Evolutionary conservation across 805 yeast genomes (phyloP), one percentile per base, ranked within the genome.

Genomic region (Spathaspora gorwiae): DNA sequence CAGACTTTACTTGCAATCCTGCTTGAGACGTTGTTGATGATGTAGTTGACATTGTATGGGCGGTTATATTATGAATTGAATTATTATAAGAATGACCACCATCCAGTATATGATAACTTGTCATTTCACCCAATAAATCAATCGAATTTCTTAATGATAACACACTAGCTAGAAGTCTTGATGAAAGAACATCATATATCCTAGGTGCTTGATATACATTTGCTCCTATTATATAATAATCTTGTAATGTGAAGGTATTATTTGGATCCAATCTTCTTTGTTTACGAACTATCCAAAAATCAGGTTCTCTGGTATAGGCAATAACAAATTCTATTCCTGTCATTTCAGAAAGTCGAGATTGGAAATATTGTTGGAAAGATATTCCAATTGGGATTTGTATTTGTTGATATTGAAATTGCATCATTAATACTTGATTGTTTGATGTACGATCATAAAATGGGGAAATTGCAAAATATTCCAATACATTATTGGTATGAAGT

Each of bases 361-460:
- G 80, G 45, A 72, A 61, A 49, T 64, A 68, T 44, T 57, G 62
- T 44, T 67, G 69, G 49, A 56, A 55, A 19, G 51, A 42, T 33
- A 40, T 34, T 7, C 40, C 40, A 32, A 44, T 29, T 52, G 75
- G 71, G 27, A 69, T 65, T 42, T 66, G 70, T 26, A 70, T 65
- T 42, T 68, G 71, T 52, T 83, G 84, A 74, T 83, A 90, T 62
- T 90, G 97, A 48, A 84, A 78, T 61, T 94, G 99, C 99, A 94
- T 94, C 64, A 87, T 87, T 37, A 95, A 77, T 27, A 88, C 94
- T 66, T 92, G 98, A 62, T 94, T 94, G 64, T 90, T 94, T 38
- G 97, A 86, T 1, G 95, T 81, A 53, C 97, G 77, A 61, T 92
- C 97, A 61, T 87, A 94, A 66, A 92, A 95, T 1, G 99, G 99